A percentile compares a stretch with the other conserved stretches of the same genome.
Conservation (phyloP, 257 asterid species). For the Solanum corneliomulleri region DNA sequence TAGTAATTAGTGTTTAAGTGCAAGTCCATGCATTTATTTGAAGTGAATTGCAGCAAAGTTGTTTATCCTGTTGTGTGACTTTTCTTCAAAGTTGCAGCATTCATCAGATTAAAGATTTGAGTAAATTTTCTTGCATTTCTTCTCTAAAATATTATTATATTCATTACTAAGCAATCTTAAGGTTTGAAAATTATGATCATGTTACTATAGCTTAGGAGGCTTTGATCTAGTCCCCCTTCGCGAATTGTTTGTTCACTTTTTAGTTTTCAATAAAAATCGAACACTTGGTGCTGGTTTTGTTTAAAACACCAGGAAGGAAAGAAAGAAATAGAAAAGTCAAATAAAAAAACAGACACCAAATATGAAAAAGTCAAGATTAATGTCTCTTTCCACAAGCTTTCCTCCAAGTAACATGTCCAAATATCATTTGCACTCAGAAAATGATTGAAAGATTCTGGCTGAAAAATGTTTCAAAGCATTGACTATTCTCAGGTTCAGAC, state of each 20-base stretch:
- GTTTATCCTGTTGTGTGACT: not conserved
- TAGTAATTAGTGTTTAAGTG: not conserved
- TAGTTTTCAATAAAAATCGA: not conserved
- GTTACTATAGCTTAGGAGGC: not conserved
- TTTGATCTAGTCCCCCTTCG: not conserved
- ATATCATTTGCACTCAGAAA: not conserved
- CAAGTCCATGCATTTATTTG: not conserved
- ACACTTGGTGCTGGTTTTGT: not conserved
- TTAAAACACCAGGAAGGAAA: slow-evolving; percentile 14
- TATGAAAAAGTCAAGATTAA: not conserved
- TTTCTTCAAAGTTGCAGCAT: not conserved
- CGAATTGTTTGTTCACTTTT: not conserved
- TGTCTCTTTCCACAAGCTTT: not conserved
- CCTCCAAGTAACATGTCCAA: not conserved
- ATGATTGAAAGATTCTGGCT: not conserved
- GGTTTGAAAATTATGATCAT: not conserved
- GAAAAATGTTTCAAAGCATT: not conserved
- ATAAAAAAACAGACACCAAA: not conserved
- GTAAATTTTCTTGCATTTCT: not conserved
- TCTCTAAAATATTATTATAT: not conserved
- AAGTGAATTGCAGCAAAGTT: not conserved
- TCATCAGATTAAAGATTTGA: not conserved
- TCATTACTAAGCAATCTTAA: not conserved
- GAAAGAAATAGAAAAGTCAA: not conserved
- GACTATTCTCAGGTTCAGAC: not conserved